Base-by-base conservation (phyloP, 306 rosid genomes). In the Dalbergia oliveri region DNA sequence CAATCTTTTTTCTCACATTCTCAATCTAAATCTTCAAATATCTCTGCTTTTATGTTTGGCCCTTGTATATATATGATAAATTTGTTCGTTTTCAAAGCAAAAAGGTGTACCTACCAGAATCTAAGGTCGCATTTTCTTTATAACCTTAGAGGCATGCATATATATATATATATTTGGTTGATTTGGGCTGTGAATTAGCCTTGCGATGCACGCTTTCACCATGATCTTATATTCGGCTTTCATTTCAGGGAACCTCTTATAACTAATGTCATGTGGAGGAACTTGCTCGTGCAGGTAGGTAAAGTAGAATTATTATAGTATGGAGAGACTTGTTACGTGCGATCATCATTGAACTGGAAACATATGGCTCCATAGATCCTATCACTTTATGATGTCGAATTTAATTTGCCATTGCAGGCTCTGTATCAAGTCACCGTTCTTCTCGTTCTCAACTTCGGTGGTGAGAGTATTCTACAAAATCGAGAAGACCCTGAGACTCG, bases 181-280 rank as follows among this genome's bases (percentile, higher is more conserved):
- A 21, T 21, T 21, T 14, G 63, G 62, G 47, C 47, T 43, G 9
- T 45, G 51, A 45, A 45, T 10, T 45, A 45, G 13, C 14, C 14
- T 47, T 47, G 53, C 15, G 10, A 0, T 47, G 53, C 53, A 10
- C 23, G 26, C 43, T 83, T 62, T 83, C 13, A 72, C 81, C 26
- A 59, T 83, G 82, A 43, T 77, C 67, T 71, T 70, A 11, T 78
- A 35, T 47, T 84, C 14, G 13, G 15, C 15, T 14, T 49, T 49
- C 54, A 49, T 80, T 69, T 51, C 85, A 95, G 99, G 91, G 98
- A 90, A 82, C 93, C 99, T 81, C 99, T 95, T 83, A 83, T 95
- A 88, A 95, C 99, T 45, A 95, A 95, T 88, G 72, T 93, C 75
- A 95, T 95, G 99, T 95, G 98, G 99, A 90, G 99, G 90, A 95